Base-by-base conservation (phyloP, 2,329 filamentous ascomycete genomes). In the Arthrobotrys megalospora region DNA sequence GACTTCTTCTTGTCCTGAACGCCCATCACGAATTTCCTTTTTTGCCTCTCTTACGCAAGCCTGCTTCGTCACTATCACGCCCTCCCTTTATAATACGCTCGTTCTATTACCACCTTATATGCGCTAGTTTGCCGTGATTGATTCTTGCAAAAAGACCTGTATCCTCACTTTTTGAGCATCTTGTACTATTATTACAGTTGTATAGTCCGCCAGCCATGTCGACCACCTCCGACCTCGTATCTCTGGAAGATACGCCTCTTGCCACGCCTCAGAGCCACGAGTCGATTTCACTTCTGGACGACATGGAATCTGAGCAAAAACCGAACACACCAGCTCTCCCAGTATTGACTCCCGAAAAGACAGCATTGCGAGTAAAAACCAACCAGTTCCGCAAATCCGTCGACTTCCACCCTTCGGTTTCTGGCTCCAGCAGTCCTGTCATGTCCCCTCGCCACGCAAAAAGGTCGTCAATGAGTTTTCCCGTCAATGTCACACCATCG, bases 21-120 rank as follows among this genome's bases (percentile, higher is more conserved):
- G 66, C 73, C 64, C 58, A 77, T 77, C 73, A 77, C 73, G 73
- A 77, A 77, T 77, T 77, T 71, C 73, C 73, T 77, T 77, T 71
- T 67, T 65, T 28, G 58, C 21, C 34, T 21, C 24, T 34, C 64
- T 75, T 75, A 67, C 70, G 70, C 60, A 66, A 67, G 50, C 38
- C 52, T 43, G 55, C 55, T 60, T 60, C 28, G 41, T 43, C 50
- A 68, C 47, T 45, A 38, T 55, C 47, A 68, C 64, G 48, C 38
- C 10, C 66, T 69, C 38, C 41, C 36, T 69, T 60, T 69, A 60
- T 69, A 69, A 69, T 41, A 58, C 65, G 34, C 50, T 69, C 66
- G 52, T 55, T 69, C 53, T 45, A 55, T 60, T 43, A 34, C 36
- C 36, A 24, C 53, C 19, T 38, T 45, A 43, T 53, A 67, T 67